A percentile compares a stretch with the other conserved stretches of the same genome.
Evolutionary conservation across 192 early-diverging fungal species (phyloP).

Genomic region (Mortierella claussenii): DNA sequence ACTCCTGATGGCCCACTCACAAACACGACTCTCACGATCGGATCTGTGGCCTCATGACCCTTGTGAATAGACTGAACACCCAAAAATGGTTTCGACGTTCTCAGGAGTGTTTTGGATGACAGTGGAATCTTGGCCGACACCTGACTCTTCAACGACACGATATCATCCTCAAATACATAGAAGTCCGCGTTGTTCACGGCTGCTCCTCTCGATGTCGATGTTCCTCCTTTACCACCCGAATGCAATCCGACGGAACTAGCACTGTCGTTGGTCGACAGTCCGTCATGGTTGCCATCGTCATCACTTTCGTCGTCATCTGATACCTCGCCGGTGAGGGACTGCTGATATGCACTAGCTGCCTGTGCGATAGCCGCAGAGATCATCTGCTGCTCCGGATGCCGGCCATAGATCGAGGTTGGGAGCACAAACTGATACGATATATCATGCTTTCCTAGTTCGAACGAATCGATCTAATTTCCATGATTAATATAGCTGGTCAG

Average conservation of each 20-base stretch:
- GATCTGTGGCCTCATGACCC: slow-evolving; percentile 22
- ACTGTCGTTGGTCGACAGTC: background rate
- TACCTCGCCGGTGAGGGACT: slow-evolving; percentile 14
- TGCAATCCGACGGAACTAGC: too few relatives aligned
- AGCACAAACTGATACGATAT: slow-evolving; percentile 40
- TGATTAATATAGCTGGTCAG: too few relatives aligned
- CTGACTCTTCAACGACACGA: slow-evolving; percentile 37
- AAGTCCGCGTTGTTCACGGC: background rate
- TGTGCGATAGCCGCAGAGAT: slow-evolving; percentile 40
- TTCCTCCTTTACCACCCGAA: background rate
- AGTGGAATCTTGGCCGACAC: slow-evolving; percentile 29
- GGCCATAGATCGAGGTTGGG: slow-evolving; percentile 33
- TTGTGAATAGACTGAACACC: slow-evolving; percentile 22
- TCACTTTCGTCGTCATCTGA: slow-evolving; percentile 1
- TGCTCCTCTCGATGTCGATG: background rate
- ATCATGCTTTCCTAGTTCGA: slow-evolving; percentile 35
- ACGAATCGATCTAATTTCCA: slow-evolving; percentile 25
- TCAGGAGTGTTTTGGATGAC: slow-evolving; percentile 35
- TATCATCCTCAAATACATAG: slow-evolving; percentile 44
- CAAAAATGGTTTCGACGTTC: slow-evolving; percentile 28
- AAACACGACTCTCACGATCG: slow-evolving; percentile 43
- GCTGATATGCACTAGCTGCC: slow-evolving; percentile 38
- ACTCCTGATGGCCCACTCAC: slow-evolving; percentile 45
- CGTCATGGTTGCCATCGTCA: background rate
- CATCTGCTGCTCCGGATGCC: slow-evolving; percentile 33